phyloP scores from a whole-genome alignment of 2,329 filamentous ascomycete species.

The Phaeophleospora eucalypticola region DNA sequence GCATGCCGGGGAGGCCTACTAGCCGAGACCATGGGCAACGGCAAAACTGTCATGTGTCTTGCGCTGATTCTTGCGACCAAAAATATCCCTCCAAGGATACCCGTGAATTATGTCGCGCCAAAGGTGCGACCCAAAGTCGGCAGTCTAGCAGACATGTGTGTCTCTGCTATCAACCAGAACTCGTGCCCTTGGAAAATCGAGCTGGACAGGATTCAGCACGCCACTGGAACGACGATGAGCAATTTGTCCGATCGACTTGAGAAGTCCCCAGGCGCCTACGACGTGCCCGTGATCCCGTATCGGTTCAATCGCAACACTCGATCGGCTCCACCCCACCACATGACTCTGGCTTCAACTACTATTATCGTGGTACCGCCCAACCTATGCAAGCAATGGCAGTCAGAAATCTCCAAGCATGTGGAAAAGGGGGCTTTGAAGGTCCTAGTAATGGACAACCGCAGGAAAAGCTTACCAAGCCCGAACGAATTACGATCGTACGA shows the following conservation, averaged over 20 bases:
- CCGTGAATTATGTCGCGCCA: conserved; percentile 53
- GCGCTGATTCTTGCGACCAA: conserved; percentile 67
- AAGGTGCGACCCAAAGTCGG: conserved; percentile 50
- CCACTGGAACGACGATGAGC: conserved; percentile 48
- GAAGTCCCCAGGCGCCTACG: conserved; percentile 32
- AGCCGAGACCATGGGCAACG: conserved; percentile 73
- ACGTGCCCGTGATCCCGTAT: conserved; percentile 38
- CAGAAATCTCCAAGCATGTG: conserved; percentile 77
- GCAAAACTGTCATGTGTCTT: conserved; percentile 86
- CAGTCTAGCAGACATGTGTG: conserved; percentile 70
- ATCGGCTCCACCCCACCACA: conserved; percentile 41
- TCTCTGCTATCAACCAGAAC: conserved; percentile 61
- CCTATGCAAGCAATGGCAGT: conserved; percentile 76
- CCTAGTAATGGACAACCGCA: conserved; percentile 55
- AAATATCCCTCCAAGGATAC: conserved; percentile 61
- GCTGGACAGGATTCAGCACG: conserved; percentile 50
- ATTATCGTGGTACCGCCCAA: conserved; percentile 80
- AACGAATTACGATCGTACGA: conserved; percentile 64
- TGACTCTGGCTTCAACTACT: conserved; percentile 65
- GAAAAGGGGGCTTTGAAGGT: conserved; percentile 53
- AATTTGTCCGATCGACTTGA: conserved; percentile 54
- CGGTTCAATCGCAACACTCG: conserved; percentile 41
- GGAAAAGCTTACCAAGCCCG: conserved; percentile 53
- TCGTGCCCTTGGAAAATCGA: conserved; percentile 67
- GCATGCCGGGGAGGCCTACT: conserved; percentile 70